Evolutionary conservation across 2,329 filamentous ascomycete genomes (phyloP), one percentile per base, ranked within the genome.

Genomic region (Penicillium glabrum): DNA sequence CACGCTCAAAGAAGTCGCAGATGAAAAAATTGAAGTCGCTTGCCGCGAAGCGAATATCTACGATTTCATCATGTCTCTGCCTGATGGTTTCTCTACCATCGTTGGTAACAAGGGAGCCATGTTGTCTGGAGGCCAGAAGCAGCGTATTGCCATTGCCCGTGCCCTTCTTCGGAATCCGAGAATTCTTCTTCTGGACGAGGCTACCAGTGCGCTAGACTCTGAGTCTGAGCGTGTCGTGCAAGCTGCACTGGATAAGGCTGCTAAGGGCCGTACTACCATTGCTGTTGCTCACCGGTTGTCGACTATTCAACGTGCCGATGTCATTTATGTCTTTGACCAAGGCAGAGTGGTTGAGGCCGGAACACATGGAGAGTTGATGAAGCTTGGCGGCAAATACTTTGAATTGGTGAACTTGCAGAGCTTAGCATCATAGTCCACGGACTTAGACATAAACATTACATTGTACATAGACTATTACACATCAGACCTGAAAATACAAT

Each of bases 11-110:
- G 83, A 95, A 0, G 76, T 85, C 0, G 91, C 97, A 6, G 50
- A 52, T 33, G 50, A 44, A 8, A 26, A 27, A 19, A 23, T 52
- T 21, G 27, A 52, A 53, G 84, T 86, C 67, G 93, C 90, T 1
- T 96, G 92, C 79, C 88, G 88, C 56, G 91, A 96, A 71, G 90
- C 92, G 65, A 96, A 96, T 69, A 96, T 96, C 62, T 92, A 93
- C 75, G 91, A 96, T 68, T 96, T 96, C 70, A 92, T 96, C 77
- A 80, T 90, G 66, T 93, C 89, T 3, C 80, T 96, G 19, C 91
- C 90, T 3, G 88, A 96, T 61, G 89, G 89, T 3, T 96, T 96
- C 67, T 83, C 96, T 62, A 97, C 93, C 0, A 86, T 93, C 61
- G 92, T 97, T 14, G 93, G 93, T 54, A 90, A 96, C 73, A 87